phyloP scores from a whole-genome alignment of 192 early-diverging fungal species.

The Umbelopsis sp. region DNA sequence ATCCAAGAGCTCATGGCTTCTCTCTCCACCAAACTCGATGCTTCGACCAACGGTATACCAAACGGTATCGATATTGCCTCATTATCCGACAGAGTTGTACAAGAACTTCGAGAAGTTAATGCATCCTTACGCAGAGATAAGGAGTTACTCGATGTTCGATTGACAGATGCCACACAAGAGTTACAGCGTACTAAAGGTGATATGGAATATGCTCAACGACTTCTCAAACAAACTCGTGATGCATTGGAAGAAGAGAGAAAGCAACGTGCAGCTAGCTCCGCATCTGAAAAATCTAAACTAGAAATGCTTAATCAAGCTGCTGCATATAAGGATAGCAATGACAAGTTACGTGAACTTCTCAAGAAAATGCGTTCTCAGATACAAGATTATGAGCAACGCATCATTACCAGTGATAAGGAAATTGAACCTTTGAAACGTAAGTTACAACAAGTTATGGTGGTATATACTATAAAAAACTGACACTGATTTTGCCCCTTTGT shows the following conservation, averaged over 20 bases:
- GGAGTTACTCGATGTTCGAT: conserved; percentile 13
- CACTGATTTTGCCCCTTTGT: too few species aligned
- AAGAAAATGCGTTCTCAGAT: conserved; percentile 17
- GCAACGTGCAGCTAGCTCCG: neutral
- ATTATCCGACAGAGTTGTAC: neutral
- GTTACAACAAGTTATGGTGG: neutral
- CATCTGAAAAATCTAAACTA: neutral
- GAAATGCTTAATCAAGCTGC: conserved; percentile 18
- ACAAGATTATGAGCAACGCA: conserved; percentile 7
- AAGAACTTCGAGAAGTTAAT: conserved; percentile 20
- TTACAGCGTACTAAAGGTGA: neutral
- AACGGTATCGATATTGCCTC: conserved; percentile 2
- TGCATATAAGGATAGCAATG: conserved; percentile 22
- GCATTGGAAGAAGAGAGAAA: conserved; percentile 4
- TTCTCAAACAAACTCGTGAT: neutral
- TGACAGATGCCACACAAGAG: neutral
- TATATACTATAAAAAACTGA: neutral
- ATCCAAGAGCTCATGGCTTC: conserved; percentile 18
- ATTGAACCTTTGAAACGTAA: conserved; percentile 24
- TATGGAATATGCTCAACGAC: conserved; percentile 8
- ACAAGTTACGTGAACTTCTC: conserved; percentile 1
- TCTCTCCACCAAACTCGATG: conserved; percentile 3
- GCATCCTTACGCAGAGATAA: conserved; percentile 14
- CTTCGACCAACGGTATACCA: neutral
- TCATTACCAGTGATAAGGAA: conserved; percentile 11